Evolutionary conservation across 768 basidiomycete species (phyloP).

Genomic region (Lentinus brumalis): DNA sequence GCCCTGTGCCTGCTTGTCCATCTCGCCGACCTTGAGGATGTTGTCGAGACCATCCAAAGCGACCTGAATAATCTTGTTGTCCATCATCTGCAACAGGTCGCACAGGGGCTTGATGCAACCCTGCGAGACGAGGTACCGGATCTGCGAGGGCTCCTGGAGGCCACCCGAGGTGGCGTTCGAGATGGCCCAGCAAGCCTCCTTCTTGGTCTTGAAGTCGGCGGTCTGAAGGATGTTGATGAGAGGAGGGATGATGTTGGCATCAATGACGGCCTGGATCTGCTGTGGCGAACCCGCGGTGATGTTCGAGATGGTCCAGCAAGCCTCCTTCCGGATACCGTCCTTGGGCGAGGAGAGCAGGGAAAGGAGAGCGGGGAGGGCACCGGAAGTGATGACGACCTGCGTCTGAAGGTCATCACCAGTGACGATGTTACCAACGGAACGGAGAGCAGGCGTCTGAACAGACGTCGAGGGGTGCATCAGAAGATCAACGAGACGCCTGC

Average conservation of each 20-base stretch:
- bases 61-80: constrained; percentile 99
- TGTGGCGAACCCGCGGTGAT: constrained; percentile 95
- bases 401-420: constrained; percentile 99
- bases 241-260: constrained; percentile 97
- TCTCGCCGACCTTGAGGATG: constrained; percentile 96
- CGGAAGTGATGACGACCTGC: constrained; percentile 98
- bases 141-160: constrained; percentile 93
- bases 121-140: constrained; percentile 95
- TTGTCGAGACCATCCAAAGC: constrained; percentile 98
- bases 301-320: constrained; percentile 99
- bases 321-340: constrained; percentile 98
- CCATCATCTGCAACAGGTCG: constrained; percentile 96
- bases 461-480: constrained; percentile 94
- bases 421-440: constrained; percentile 98
- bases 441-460: constrained; percentile 97
- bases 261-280: constrained; percentile 97
- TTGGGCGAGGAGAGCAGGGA: constrained; percentile 94
- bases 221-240: constrained; percentile 97
- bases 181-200: constrained; percentile 99
- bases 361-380: constrained; percentile 92
- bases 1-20: constrained; percentile 82
- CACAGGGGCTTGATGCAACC: constrained; percentile 99
- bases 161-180: constrained; percentile 99
- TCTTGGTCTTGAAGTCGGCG: constrained; percentile 99
- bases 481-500: constrained; percentile 94